These are phyloP conservation scores for Pinus taeda DNA, from an alignment of 75 land plant species.

Conservation along the genomic window DNA sequence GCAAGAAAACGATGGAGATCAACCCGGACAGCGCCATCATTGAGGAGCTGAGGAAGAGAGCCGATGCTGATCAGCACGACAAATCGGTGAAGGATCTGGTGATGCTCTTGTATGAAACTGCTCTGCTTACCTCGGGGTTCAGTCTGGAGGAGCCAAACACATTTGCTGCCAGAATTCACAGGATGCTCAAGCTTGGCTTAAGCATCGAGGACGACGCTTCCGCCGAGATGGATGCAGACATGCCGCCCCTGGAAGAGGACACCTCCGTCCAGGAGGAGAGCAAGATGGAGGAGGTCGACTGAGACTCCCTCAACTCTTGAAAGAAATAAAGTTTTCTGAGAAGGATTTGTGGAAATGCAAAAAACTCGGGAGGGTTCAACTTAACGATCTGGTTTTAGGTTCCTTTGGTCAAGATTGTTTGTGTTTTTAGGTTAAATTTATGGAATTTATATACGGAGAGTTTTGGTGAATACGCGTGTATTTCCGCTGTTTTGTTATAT, in stretches of 20 bases:
- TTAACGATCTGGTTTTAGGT: too few relatives aligned
- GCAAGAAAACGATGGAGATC: constrained; percentile 87
- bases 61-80: constrained; percentile 55
- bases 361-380: too few relatives aligned
- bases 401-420: too few relatives aligned
- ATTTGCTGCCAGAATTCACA: constrained; percentile 63
- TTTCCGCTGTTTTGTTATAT: too few relatives aligned
- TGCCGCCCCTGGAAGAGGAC: constrained; percentile 44
- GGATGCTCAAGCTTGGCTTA: constrained; percentile 80
- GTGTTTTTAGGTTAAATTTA: too few relatives aligned
- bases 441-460: too few relatives aligned
- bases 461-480: too few relatives aligned
- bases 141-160: constrained; percentile 71
- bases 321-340: neutral
- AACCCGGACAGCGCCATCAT: constrained; percentile 77
- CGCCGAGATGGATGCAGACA: constrained; percentile 15
- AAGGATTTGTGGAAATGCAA: too few relatives aligned
- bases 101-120: constrained; percentile 63
- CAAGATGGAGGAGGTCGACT: constrained; percentile 61
- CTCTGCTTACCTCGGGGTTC: constrained; percentile 74
- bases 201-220: constrained; percentile 61
- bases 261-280: constrained; percentile 20
- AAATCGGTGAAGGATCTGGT: constrained; percentile 61
- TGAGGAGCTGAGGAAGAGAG: constrained; percentile 67
- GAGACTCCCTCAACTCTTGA: neutral